Evolutionary conservation across 1,284 basidiomycete species (phyloP).

Genomic region (Apiotrichum veenhuisii): DNA sequence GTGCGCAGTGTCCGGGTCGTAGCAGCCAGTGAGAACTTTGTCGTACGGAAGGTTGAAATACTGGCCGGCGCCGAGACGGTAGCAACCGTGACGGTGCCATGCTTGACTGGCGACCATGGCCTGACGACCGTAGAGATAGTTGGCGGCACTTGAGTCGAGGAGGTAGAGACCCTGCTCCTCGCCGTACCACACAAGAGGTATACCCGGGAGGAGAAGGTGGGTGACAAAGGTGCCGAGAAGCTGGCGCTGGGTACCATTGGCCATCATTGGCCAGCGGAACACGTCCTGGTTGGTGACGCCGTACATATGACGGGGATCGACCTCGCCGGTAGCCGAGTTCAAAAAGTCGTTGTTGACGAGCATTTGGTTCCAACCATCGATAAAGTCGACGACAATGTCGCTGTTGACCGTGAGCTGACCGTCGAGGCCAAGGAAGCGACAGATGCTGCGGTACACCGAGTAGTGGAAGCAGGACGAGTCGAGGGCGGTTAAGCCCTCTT

Average conservation of each 20-base stretch:
- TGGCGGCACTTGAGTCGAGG: constrained; percentile 74
- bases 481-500: constrained; percentile 59
- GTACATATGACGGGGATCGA: constrained; percentile 83
- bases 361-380: constrained; percentile 84
- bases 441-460: constrained; percentile 76
- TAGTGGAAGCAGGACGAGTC: constrained; percentile 85
- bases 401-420: constrained; percentile 83
- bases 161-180: constrained; percentile 82
- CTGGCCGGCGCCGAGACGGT: constrained; percentile 77
- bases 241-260: constrained; percentile 72
- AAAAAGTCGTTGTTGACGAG: constrained; percentile 80
- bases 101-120: constrained; percentile 77
- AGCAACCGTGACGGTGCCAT: constrained; percentile 89
- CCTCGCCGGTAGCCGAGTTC: constrained; percentile 61
- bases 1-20: constrained; percentile 80
- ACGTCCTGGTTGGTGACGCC: constrained; percentile 89
- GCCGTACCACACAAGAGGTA: constrained; percentile 78
- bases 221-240: constrained; percentile 73
- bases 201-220: constrained; percentile 76
- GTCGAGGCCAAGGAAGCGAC: constrained; percentile 86
- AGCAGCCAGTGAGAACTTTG: constrained; percentile 69
- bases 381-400: constrained; percentile 73
- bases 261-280: constrained; percentile 82
- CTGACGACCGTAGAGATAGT: constrained; percentile 83
- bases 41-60: constrained; percentile 86